These are phyloP conservation scores for Lipomyces yamadae DNA, from an alignment of 805 yeast genomes.

Conservation along the genomic window DNA sequence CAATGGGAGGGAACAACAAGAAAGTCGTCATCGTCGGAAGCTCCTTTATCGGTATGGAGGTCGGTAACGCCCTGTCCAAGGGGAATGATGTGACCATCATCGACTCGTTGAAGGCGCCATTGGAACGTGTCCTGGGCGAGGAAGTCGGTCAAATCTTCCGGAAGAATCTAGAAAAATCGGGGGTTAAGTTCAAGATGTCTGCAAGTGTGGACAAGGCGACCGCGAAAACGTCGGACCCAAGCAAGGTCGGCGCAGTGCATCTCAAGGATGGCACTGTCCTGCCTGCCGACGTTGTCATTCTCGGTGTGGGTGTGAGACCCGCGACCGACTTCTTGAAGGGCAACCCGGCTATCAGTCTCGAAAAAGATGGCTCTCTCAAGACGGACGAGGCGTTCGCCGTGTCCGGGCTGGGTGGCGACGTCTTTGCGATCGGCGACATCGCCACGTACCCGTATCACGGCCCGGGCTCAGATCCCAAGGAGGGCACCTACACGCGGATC, in stretches of 20 bases:
- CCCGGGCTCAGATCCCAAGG: constrained; percentile 6
- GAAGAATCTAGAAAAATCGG: constrained; percentile 13
- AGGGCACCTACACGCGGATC: constrained; percentile 11
- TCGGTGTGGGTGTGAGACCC: constrained; percentile 23
- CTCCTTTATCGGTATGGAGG: constrained; percentile 24
- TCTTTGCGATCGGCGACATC: constrained; percentile 25
- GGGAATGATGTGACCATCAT: constrained; percentile 19
- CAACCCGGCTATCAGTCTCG: constrained; percentile 7
- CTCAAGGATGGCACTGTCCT: constrained; percentile 19
- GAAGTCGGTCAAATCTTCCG: constrained; percentile 16
- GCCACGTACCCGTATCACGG: constrained; percentile 19
- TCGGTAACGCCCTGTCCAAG: constrained; percentile 14
- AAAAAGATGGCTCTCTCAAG: constrained; percentile 17
- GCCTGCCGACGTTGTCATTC: constrained; percentile 18
- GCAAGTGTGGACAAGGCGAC: constrained; percentile 10
- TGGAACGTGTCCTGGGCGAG: constrained; percentile 16
- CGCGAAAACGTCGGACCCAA: not conserved
- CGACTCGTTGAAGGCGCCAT: constrained; percentile 14
- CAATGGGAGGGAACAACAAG: constrained; percentile 14
- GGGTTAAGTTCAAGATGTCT: constrained; percentile 10
- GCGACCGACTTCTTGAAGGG: constrained; percentile 10
- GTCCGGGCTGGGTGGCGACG: constrained; percentile 18
- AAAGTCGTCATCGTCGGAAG: constrained; percentile 23
- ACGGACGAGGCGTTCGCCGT: constrained; percentile 18
- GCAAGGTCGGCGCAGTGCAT: constrained; percentile 10